Evolutionary conservation across 805 yeast genomes (phyloP).

Genomic region (Ogataea chonburiensis): DNA sequence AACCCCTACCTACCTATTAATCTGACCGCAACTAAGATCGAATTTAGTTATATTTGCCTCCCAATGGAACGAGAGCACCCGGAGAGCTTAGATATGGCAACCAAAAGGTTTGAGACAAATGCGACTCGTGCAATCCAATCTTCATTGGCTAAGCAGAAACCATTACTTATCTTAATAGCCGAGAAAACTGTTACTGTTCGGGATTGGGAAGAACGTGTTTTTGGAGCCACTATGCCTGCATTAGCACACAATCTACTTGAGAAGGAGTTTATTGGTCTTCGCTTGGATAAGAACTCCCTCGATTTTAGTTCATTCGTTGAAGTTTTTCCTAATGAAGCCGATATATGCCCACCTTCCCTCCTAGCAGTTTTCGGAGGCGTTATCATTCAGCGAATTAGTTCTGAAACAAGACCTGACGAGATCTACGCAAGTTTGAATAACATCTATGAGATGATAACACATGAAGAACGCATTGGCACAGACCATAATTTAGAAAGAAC

Average conservation of each 20-base stretch:
- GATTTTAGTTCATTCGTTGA: conserved; percentile 52
- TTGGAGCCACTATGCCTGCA: conserved; percentile 21
- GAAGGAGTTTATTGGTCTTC: conserved; percentile 40
- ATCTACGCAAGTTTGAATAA: conserved; percentile 31
- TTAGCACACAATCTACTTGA: conserved; percentile 18
- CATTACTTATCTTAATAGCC: conserved; percentile 41
- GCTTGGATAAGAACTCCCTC: conserved; percentile 39
- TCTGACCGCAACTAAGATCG: too few species aligned
- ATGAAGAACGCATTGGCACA: too few species aligned
- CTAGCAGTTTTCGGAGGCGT: conserved; percentile 50
- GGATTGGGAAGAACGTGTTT: conserved; percentile 24
- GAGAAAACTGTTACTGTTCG: conserved; percentile 25
- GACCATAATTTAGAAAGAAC: too few species aligned
- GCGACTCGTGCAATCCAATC: conserved; percentile 38
- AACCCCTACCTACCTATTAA: too few species aligned
- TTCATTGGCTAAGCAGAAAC: conserved; percentile 37
- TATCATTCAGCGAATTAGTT: conserved; percentile 43
- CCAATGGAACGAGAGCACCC: conserved; percentile 1
- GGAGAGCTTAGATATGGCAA: background rate
- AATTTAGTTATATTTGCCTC: too few species aligned
- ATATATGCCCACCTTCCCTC: conserved; percentile 52
- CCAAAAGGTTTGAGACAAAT: conserved; percentile 21
- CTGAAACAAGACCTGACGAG: conserved; percentile 28
- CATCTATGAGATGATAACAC: conserved; percentile 26
- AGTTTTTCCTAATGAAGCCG: conserved; percentile 44